Base-by-base conservation (phyloP, 1,284 basidiomycete species). In the Ustilago trichophora region DNA sequence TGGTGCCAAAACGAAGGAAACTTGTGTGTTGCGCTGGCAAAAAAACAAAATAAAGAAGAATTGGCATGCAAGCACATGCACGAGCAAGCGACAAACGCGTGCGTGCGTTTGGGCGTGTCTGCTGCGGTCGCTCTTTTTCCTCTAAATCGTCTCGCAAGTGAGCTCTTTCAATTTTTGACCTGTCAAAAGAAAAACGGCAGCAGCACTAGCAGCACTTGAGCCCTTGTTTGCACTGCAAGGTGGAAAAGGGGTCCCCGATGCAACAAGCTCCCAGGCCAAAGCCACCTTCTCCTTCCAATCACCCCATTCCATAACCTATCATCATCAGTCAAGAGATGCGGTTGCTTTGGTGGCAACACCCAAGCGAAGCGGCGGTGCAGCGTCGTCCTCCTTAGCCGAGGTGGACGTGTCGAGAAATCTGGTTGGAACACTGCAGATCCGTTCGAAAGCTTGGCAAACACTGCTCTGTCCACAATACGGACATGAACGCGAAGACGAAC, bases 371-470 rank as follows among this genome's bases (percentile, higher is more conserved):
- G n/a, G n/a, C n/a, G n/a, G n/a, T n/a, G n/a, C n/a, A 32, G 42
- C 26, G 16, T 10, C 32, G 6, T 7, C n/a, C n/a, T n/a, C n/a
- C n/a, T n/a, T 25, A 41, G 48, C 48, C 48, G 38, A 50, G 48
- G 13, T 4, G 10, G 35, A 25, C 21, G 16, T 34, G 34, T 35
- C 38, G n/a, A n/a, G n/a, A n/a, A n/a, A n/a, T n/a, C 29, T 21
- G 24, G 34, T 47, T 45, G 11, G 18, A 29, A 22, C 6, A n/a
- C 16, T 21, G 50, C 40, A 44, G 50, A 52, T 52, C 50, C 33
- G n/a, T 52, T 52, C 50, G 22, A 52, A 52, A 26, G 33, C 50
- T 52, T 52, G 50, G 50, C 50, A 44, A 43, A 52, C 36, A 49
- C n/a, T 15, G 15, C 26, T 31, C 19, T 38, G 7, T n/a, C 18